Evolutionary conservation across 495 filamentous ascomycete genomes (phyloP), one percentile per base, ranked within the genome.

Genomic region (Filosporella fistucella): DNA sequence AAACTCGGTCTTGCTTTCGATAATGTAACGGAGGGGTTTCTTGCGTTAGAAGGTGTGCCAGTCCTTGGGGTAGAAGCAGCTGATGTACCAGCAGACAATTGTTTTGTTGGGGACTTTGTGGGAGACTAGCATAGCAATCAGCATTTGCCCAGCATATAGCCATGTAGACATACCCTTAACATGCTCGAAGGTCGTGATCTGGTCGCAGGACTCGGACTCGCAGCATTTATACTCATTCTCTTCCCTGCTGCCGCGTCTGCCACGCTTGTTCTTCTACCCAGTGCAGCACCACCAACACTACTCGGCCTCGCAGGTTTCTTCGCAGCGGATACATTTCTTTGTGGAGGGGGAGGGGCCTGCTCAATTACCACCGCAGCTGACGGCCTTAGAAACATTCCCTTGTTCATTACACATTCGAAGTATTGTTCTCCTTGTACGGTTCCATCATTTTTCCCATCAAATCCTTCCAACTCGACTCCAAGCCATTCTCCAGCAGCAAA

Each of bases 361-460:
- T 80, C 76, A 32, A 94, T 45, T 16, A 90, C 61, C 22, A 71
- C 70, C 20, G 79, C 68, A 2, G 79, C 80, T 3, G 71, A 60
- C 5, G 87, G 82, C 26, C 85, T 75, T 24, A 96, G 76, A 57
- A 98, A 98, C 85, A 97, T 93, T 56, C 93, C 93, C 68, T 78
- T 78, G 5, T 78, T 78, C 47, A 80, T 80, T 42, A 81, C 65
- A 59, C 91, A 96, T 20, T 89, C 79, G 58, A 97, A 98, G 64
- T 98, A 98, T 30, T 88, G 74, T 53, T 91, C 78, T 33, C 89
- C 91, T 63, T 91, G 78, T 30, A 97, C 86, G 23, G 84, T 80
- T 54, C 93, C 93, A 74, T 98, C 89, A 58, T 98, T 97, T 68
- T 98, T 97, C 10, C 93, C 93, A 10, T 72, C 76, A n/a, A 79